Evolutionary conservation across 1,284 basidiomycete genomes (phyloP).

Genomic region (Cerrena zonata): DNA sequence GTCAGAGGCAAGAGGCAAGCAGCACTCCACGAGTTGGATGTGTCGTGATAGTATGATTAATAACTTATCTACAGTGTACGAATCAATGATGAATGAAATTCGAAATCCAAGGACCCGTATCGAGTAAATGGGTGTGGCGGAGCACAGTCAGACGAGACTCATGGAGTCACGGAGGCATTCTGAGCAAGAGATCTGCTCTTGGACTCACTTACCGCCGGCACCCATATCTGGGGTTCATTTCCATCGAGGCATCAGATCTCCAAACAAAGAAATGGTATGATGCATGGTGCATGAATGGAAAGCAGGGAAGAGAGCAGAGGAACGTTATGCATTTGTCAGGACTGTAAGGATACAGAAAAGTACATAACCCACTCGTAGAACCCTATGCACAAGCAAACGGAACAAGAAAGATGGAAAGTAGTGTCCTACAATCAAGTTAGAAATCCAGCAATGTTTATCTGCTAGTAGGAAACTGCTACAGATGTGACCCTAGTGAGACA

Average conservation of each 20-base stretch:
- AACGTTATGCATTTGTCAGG: neutral
- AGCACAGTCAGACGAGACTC: neutral
- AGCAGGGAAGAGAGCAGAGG: too few relatives aligned
- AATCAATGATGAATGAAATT: neutral
- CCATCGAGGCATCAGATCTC: too few relatives aligned
- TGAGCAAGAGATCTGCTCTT: too few relatives aligned
- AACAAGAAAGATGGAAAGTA: neutral
- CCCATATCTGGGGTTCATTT: too few relatives aligned
- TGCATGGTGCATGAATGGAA: too few relatives aligned
- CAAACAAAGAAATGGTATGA: neutral
- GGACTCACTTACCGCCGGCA: too few relatives aligned
- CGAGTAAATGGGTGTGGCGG: too few relatives aligned
- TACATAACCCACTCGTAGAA: neutral
- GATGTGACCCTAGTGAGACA: slow-evolving; percentile 5
- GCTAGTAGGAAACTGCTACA: slow-evolving; percentile 5
- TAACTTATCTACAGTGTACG: neutral
- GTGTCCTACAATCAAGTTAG: neutral
- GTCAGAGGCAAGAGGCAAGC: slow-evolving; percentile 1
- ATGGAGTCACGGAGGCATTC: neutral
- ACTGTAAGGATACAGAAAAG: neutral
- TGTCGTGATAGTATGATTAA: neutral
- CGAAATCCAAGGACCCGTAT: neutral
- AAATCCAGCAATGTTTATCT: slow-evolving; percentile 1
- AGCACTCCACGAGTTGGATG: neutral
- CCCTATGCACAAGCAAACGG: too few relatives aligned